Evolutionary conservation across 2,329 filamentous ascomycete genomes (phyloP).

Genomic region (Ophiosphaerella korrae): DNA sequence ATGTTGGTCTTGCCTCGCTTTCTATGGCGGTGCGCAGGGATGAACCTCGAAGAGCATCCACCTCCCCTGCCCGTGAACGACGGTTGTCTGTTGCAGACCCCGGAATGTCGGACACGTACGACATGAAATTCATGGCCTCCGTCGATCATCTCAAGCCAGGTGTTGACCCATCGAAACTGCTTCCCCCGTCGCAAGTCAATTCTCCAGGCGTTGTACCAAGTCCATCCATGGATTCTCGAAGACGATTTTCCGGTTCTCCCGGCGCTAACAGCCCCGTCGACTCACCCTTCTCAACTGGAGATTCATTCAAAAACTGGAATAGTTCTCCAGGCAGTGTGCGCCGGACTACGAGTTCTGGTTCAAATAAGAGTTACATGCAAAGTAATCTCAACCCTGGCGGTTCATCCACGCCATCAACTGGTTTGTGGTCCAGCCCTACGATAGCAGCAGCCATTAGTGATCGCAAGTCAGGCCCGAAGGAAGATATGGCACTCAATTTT

Average conservation of each 20-base stretch:
- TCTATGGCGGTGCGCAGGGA: slow-evolving; percentile 70
- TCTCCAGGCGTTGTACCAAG: slow-evolving; percentile 38
- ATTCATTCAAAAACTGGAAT: slow-evolving; percentile 39
- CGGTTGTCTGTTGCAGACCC: slow-evolving; percentile 50
- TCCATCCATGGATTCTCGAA: slow-evolving; percentile 31
- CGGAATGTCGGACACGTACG: slow-evolving; percentile 65
- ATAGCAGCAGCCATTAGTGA: slow-evolving; percentile 12
- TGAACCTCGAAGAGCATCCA: slow-evolving; percentile 31
- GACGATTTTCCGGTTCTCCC: slow-evolving; percentile 27
- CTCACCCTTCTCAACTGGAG: slow-evolving; percentile 34
- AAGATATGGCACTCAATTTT: slow-evolving; percentile 45
- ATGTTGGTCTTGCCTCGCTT: slow-evolving; percentile 87
- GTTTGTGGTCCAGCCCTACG: slow-evolving; percentile 49
- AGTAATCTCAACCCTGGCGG: slow-evolving; percentile 23
- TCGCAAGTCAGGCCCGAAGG: slow-evolving; percentile 28
- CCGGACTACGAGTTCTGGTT: slow-evolving; percentile 42
- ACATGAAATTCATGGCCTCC: slow-evolving; percentile 75
- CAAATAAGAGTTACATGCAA: slow-evolving; percentile 27
- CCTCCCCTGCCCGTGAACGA: slow-evolving; percentile 34
- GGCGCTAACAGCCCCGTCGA: slow-evolving; percentile 34
- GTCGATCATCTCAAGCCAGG: slow-evolving; percentile 71
- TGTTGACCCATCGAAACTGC: slow-evolving; percentile 46
- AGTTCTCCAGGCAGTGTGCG: slow-evolving; percentile 49
- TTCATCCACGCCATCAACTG: slow-evolving; percentile 31
- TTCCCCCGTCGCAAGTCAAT: slow-evolving; percentile 23